These are phyloP conservation scores for Apocynum venetum DNA, from an alignment of 257 asterid genomes.

Conservation along the genomic window DNA sequence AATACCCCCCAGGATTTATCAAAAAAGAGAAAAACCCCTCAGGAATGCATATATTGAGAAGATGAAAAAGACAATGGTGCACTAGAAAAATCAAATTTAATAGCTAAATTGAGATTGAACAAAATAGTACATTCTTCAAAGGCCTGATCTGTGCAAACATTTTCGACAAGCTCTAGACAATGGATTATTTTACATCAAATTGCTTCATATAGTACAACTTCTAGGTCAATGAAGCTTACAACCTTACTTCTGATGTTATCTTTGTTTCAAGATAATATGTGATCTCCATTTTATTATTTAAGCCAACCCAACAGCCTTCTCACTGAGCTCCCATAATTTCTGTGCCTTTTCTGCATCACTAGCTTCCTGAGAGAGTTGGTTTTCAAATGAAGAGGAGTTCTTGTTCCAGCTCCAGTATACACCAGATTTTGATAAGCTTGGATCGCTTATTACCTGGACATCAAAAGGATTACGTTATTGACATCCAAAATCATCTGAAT, in stretches of 20 bases:
- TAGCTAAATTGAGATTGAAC: background rate
- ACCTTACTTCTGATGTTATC: background rate
- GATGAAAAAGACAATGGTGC: background rate
- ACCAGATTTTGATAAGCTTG: slow-evolving; percentile 82
- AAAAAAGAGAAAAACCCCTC: too few relatives aligned
- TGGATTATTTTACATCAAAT: background rate
- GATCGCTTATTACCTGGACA: slow-evolving; percentile 73
- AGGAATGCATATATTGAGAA: background rate
- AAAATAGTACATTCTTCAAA: background rate
- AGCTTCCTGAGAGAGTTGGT: slow-evolving; percentile 81
- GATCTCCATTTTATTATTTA: slow-evolving; percentile 20
- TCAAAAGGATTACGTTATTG: background rate
- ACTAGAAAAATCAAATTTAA: background rate
- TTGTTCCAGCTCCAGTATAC: slow-evolving; percentile 98
- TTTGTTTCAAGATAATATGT: background rate
- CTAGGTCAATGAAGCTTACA: background rate
- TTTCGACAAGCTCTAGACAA: background rate
- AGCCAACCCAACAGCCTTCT: slow-evolving; percentile 83
- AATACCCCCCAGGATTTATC: too few relatives aligned
- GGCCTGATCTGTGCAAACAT: slow-evolving; percentile 19
- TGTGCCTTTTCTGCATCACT: slow-evolving; percentile 79
- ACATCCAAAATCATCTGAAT: too few relatives aligned
- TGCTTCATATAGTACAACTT: background rate
- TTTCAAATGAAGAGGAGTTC: slow-evolving; percentile 75
- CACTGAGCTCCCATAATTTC: slow-evolving; percentile 89